A percentile compares a stretch with the other conserved stretches of the same genome.
Evolutionary conservation across 306 rosid species (phyloP).

Genomic region (Begonia fuchsioides): DNA sequence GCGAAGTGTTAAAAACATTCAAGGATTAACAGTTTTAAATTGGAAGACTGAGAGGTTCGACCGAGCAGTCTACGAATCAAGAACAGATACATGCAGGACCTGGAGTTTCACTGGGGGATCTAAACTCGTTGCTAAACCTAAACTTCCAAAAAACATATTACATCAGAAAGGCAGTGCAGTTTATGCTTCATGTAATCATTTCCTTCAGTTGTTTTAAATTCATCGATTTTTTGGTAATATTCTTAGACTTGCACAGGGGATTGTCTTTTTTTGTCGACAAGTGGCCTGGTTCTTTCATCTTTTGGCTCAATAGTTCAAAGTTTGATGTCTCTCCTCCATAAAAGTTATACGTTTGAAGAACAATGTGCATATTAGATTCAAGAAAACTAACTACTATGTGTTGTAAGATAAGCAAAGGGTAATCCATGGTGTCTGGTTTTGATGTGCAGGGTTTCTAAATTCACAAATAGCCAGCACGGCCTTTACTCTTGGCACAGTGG

Average conservation of each 20-base stretch:
- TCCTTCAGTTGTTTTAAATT: slow-evolving; percentile 4
- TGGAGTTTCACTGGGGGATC: slow-evolving; percentile 87
- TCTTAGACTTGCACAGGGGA: too few species aligned
- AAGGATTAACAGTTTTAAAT: slow-evolving; percentile 23
- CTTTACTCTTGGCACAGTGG: slow-evolving; percentile 68
- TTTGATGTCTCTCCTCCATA: too few species aligned
- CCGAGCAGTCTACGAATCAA: slow-evolving; percentile 10
- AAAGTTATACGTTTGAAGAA: too few species aligned
- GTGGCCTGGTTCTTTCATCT: too few species aligned
- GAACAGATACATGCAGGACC: slow-evolving; percentile 18
- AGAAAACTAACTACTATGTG: too few species aligned
- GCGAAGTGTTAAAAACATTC: slow-evolving; percentile 21
- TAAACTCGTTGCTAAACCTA: slow-evolving; percentile 34
- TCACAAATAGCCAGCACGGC: slow-evolving; percentile 62
- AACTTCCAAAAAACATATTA: slow-evolving; percentile 22
- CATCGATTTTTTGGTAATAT: too few species aligned
- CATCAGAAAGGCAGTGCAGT: slow-evolving; percentile 25
- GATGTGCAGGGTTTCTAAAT: slow-evolving; percentile 44
- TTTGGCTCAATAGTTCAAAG: too few species aligned
- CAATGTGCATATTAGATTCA: too few species aligned
- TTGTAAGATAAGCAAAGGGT: too few species aligned
- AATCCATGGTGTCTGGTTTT: not conserved
- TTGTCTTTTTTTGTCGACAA: too few species aligned
- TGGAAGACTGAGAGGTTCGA: slow-evolving; percentile 24
- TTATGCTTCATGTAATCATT: slow-evolving; percentile 55